Evolutionary conservation across 1,139 yeast species (phyloP).

Genomic region (Nakaseomyces delphensis): DNA sequence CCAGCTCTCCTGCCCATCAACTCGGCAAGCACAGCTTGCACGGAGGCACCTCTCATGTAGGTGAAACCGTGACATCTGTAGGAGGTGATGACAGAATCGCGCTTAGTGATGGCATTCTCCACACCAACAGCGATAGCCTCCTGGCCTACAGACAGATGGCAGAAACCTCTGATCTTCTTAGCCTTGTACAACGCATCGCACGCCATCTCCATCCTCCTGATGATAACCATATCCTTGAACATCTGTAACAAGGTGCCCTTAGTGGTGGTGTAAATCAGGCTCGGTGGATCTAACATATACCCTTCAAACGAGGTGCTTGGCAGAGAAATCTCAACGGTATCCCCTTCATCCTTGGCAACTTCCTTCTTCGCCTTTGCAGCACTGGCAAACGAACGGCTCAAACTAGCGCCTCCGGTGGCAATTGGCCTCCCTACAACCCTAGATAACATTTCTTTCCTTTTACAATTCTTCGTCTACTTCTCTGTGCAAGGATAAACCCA

Average conservation of each 20-base stretch:
- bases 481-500: too few relatives aligned
- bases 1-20: constrained; percentile 95
- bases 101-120: constrained; percentile 79
- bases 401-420: background rate
- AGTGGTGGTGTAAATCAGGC: constrained; percentile 63
- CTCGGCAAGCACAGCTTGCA: constrained; percentile 85
- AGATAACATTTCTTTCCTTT: background rate
- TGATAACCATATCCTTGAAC: constrained; percentile 92
- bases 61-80: constrained; percentile 99
- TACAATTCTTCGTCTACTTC: too few relatives aligned
- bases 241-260: constrained; percentile 74
- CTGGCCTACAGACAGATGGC: constrained; percentile 98
- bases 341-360: constrained; percentile 6
- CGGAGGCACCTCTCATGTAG: constrained; percentile 89
- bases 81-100: constrained; percentile 88
- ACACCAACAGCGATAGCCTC: constrained; percentile 98
- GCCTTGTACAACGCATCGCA: constrained; percentile 97
- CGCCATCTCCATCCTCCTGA: constrained; percentile 98
- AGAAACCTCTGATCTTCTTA: constrained; percentile 96
- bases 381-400: constrained; percentile 6
- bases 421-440: constrained; percentile 2
- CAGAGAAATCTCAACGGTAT: constrained; percentile 39
- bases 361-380: constrained; percentile 6
- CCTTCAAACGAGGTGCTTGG: constrained; percentile 80
- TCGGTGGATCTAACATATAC: constrained; percentile 74